Conservation (phyloP, 2,329 filamentous ascomycete genomes). For the Sporothrix schenckii region DNA sequence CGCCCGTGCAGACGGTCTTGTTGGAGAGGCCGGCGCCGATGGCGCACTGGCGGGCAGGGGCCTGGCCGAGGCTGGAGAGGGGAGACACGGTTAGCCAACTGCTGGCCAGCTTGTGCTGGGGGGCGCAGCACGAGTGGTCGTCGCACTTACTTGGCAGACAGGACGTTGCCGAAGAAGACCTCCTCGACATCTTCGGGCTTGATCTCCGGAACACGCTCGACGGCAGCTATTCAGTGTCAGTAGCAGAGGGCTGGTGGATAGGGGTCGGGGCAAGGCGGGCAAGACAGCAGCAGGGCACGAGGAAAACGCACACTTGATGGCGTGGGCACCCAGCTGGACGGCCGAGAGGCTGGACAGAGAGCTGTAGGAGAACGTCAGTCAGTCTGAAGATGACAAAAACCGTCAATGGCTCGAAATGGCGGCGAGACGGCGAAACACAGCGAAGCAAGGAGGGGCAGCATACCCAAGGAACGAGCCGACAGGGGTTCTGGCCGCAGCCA, state of each 20-base stretch:
- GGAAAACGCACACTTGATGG: conserved; percentile 77
- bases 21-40: conserved; percentile 83
- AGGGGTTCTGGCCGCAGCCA: conserved; percentile 86
- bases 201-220: conserved; percentile 83
- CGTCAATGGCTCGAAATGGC: conserved; percentile 17
- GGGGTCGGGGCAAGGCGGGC: not conserved
- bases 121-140: not conserved
- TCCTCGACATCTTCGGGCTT: conserved; percentile 90
- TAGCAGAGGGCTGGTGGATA: not conserved
- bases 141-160: conserved; percentile 80
- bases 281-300: not conserved
- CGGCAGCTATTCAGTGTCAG: conserved; percentile 58
- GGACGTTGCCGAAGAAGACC: conserved; percentile 97
- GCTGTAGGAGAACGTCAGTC: conserved; percentile 51
- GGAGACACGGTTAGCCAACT: not conserved
- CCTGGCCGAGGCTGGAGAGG: conserved; percentile 77
- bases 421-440: conserved; percentile 28
- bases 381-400: not conserved
- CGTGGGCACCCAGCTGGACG: conserved; percentile 82
- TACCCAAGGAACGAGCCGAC: conserved; percentile 94
- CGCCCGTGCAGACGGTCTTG: conserved; percentile 80
- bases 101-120: too few relatives aligned
- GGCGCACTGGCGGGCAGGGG: conserved; percentile 92
- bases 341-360: conserved; percentile 87
- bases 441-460: conserved; percentile 39